Base-by-base conservation (phyloP, 108 stramenopile genomes). In the Aureococcus anophagefferens region DNA sequence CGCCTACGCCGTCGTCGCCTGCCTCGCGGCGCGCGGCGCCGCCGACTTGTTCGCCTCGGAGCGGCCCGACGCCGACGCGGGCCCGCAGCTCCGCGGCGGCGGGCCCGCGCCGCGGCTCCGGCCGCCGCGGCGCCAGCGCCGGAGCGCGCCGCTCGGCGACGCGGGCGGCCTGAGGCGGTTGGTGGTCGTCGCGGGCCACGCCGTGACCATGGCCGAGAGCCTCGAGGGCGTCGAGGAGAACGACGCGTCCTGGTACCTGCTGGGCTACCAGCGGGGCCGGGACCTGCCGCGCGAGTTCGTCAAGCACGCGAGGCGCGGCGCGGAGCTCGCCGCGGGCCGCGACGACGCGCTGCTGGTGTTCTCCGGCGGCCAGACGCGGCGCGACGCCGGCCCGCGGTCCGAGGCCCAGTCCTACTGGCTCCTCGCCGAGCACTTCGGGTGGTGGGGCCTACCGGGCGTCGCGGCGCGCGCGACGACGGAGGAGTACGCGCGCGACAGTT, bases 401-500 rank as follows among this genome's bases (percentile, higher is more conserved):
- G 84, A 85, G 75, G 84, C 81, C 18, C 44, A 69, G 40, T 59
- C 68, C 0, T 85, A 85, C 44, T 85, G 46, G 25, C 76, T 69
- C 31, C 68, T 84, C 17, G 84, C 84, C n/a, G 80, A 85, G 30
- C 74, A 79, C 45, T 76, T 77, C 44, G 66, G 46, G 30, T 84
- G 83, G 81, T 80, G 81, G 79, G 76, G 73, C 35, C 35, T 68
- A 36, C 46, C 72, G 33, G 36, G 62, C 33, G 46, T 77, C 72
- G 72, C 72, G 35, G 45, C 79, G 15, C 71, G 83, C 16, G 72
- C 82, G 0, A 69, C 59, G 46, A 59, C 77, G 35, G 84, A 85
- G 71, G 84, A 97, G 64, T 98, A 91, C 80, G 96, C 98, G 11
- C 90, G 92, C 0, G 98, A 98, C 70, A 91, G 90, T 34, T 95